These are phyloP conservation scores for Tieghemostelium lacteum DNA, from an alignment of 78 protist species.

Conservation along the genomic window DNA sequence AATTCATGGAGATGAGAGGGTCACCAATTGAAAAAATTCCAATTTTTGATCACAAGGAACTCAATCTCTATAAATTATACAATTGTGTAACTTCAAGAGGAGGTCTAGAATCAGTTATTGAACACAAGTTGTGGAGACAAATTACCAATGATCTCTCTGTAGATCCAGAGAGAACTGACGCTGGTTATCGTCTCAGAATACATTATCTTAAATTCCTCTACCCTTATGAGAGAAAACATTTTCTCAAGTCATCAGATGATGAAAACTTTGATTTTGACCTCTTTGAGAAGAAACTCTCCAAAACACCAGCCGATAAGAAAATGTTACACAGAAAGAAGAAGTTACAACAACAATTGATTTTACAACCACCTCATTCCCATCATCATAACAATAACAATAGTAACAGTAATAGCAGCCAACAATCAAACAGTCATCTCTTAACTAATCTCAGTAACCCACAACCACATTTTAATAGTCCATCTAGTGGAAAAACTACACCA, in stretches of 20 bases:
- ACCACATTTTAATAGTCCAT: not conserved
- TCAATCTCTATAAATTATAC: constrained; percentile 65
- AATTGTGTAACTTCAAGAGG: constrained; percentile 75
- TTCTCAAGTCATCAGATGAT: constrained; percentile 57
- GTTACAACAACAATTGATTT: constrained; percentile 19
- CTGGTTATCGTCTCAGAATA: constrained; percentile 71
- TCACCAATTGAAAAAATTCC: constrained; percentile 74
- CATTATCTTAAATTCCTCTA: constrained; percentile 77
- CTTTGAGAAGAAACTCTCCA: constrained; percentile 66
- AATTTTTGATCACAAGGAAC: constrained; percentile 75
- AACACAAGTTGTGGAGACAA: constrained; percentile 76
- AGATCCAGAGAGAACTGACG: constrained; percentile 78
- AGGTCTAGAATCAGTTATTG: constrained; percentile 75
- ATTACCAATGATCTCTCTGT: constrained; percentile 72
- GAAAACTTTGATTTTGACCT: constrained; percentile 63
- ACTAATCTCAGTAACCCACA: not conserved
- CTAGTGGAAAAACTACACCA: constrained; percentile 11
- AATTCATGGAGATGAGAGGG: constrained; percentile 68
- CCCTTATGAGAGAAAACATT: constrained; percentile 64
- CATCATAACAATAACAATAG: not conserved
- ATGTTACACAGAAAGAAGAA: constrained; percentile 28
- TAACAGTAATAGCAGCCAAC: not conserved
- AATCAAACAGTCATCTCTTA: not conserved
- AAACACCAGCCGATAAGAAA: constrained; percentile 71
- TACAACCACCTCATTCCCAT: not conserved